phyloP scores from a whole-genome alignment of 352 stramenopile species.

The Globisporangium irregulare region DNA sequence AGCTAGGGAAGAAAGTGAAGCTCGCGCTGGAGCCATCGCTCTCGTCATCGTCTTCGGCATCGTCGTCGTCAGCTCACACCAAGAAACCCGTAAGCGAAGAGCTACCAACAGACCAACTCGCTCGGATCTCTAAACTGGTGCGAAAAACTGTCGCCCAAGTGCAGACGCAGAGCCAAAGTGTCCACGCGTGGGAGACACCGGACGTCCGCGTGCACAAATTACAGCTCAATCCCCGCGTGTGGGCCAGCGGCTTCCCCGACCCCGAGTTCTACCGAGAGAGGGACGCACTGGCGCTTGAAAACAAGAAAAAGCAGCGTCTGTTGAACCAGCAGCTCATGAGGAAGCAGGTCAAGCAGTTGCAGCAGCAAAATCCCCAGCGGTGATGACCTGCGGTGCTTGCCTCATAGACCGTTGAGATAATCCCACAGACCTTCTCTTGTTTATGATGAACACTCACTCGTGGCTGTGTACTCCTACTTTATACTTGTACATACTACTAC shows the following conservation, averaged over 20 bases:
- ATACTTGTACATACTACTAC: constrained; percentile 29
- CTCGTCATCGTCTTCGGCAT: background rate
- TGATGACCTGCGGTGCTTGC: background rate
- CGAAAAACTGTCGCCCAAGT: constrained; percentile 24
- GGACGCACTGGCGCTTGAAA: constrained; percentile 22
- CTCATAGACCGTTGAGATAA: background rate
- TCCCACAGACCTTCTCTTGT: background rate
- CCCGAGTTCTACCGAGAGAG: constrained; percentile 41
- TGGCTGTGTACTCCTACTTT: constrained; percentile 16
- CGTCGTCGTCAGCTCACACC: background rate
- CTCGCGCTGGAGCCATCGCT: constrained; percentile 11
- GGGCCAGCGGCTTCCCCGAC: constrained; percentile 49
- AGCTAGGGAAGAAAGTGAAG: constrained; percentile 38
- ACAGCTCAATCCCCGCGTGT: constrained; percentile 29
- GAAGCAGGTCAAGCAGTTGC: background rate
- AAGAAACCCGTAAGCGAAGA: background rate
- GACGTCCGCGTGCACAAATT: constrained; percentile 44
- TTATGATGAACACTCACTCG: background rate
- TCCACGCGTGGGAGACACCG: constrained; percentile 40
- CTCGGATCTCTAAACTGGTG: constrained; percentile 17
- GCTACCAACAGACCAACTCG: constrained; percentile 12
- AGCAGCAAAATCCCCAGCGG: constrained; percentile 13
- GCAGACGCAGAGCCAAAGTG: constrained; percentile 24
- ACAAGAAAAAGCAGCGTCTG: constrained; percentile 28
- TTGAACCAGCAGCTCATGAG: constrained; percentile 25